Evolutionary conservation across 1,284 basidiomycete species (phyloP).

Genomic region (Flammula alnicola): DNA sequence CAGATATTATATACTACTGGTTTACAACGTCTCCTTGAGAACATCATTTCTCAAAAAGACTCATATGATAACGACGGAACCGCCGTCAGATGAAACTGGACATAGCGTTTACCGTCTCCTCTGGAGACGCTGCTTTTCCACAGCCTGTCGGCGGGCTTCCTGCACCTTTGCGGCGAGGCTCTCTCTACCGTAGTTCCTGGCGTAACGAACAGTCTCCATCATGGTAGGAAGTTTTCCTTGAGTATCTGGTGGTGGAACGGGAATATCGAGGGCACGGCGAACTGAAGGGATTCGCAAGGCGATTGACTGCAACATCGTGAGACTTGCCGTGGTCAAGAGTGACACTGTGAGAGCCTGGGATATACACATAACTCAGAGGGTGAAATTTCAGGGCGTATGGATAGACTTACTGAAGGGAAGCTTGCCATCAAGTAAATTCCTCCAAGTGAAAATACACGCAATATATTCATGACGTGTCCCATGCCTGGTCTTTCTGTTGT

Average conservation of each 20-base stretch:
- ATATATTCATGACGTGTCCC: constrained; percentile 74
- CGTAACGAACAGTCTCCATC: constrained; percentile 22
- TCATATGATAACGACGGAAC: too few species aligned
- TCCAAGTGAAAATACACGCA: constrained; percentile 65
- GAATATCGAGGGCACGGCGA: constrained; percentile 53
- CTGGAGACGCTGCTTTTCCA: constrained; percentile 13
- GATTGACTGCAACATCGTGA: constrained; percentile 51
- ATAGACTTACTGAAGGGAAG: constrained; percentile 56
- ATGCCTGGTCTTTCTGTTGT: constrained; percentile 54
- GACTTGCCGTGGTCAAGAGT: constrained; percentile 51
- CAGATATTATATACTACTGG: background rate
- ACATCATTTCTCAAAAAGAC: too few species aligned
- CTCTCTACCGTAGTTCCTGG: constrained; percentile 28
- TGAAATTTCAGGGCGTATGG: constrained; percentile 4
- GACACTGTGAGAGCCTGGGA: constrained; percentile 67
- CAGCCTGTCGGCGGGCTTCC: constrained; percentile 19
- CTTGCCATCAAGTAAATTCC: constrained; percentile 65
- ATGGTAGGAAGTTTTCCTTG: constrained; percentile 35
- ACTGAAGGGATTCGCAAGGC: constrained; percentile 51
- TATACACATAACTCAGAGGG: constrained; percentile 4
- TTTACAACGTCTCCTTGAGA: background rate
- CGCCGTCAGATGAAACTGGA: background rate
- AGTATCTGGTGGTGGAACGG: constrained; percentile 38
- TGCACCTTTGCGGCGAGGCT: constrained; percentile 31
- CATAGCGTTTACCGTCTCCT: constrained; percentile 4